phyloP scores from a whole-genome alignment of 2,329 filamentous ascomycete genomes.

The Colletotrichum echinochloae region DNA sequence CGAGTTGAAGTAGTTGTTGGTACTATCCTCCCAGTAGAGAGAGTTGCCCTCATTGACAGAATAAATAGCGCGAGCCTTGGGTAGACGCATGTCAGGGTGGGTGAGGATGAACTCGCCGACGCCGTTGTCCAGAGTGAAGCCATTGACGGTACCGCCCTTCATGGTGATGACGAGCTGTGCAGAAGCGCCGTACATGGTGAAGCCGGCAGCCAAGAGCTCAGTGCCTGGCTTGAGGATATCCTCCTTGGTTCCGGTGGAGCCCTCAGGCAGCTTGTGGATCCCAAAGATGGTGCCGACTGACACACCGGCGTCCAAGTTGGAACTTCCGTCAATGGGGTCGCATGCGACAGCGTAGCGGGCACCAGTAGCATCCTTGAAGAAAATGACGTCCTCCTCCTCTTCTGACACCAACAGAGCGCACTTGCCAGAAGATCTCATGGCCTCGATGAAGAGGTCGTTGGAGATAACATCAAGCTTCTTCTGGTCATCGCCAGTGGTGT shows the following conservation, averaged over 20 bases:
- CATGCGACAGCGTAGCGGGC: conserved; percentile 95
- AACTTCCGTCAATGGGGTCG: conserved; percentile 97
- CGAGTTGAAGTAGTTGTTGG: conserved; percentile 88
- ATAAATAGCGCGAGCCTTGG: conserved; percentile 86
- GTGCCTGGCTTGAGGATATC: conserved; percentile 91
- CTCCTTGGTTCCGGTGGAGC: conserved; percentile 78
- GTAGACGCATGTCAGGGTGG: conserved; percentile 93
- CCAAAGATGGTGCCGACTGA: conserved; percentile 98
- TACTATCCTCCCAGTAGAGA: conserved; percentile 91
- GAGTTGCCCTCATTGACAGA: conserved; percentile 99
- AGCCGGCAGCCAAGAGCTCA: conserved; percentile 93
- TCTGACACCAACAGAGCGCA: conserved; percentile 96
- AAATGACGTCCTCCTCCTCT: conserved; percentile 93
- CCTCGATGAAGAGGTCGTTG: conserved; percentile 96
- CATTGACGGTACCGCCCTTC: conserved; percentile 91
- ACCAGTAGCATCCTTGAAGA: conserved; percentile 80
- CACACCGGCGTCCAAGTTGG: conserved; percentile 97
- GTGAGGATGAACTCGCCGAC: conserved; percentile 99
- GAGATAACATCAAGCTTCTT: conserved; percentile 99
- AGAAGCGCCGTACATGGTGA: conserved; percentile 99
- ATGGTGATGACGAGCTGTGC: conserved; percentile 97
- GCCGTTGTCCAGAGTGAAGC: conserved; percentile 96
- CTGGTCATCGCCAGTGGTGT: conserved; percentile 96
- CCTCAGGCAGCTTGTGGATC: conserved; percentile 88
- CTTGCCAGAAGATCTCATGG: conserved; percentile 93